Conservation (phyloP, 345 rosid species). For the Limnanthes douglasii region DNA sequence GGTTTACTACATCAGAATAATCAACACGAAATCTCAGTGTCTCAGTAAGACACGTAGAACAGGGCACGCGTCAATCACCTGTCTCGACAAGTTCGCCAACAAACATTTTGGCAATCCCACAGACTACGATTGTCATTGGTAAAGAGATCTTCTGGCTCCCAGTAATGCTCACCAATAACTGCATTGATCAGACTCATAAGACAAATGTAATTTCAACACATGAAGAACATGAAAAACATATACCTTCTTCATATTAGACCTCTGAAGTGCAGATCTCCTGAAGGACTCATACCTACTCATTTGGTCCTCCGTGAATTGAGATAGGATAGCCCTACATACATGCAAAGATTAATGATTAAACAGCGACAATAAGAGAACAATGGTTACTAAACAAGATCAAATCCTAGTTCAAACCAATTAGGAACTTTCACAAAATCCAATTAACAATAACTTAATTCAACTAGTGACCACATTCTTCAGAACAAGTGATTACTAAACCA, state of each 20-base stretch:
- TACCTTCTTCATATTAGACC: slow-evolving; percentile 87
- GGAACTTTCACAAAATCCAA: no score
- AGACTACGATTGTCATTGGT: slow-evolving; percentile 76
- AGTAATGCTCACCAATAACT: slow-evolving; percentile 64
- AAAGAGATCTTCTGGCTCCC: slow-evolving; percentile 70
- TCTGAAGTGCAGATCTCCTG: slow-evolving; percentile 92
- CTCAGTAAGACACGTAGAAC: no score
- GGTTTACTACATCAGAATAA: no score
- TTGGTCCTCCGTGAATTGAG: slow-evolving; percentile 69
- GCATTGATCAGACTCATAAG: slow-evolving; percentile 15
- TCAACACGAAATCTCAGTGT: no score
- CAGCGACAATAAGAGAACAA: no score
- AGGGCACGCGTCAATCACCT: slow-evolving; percentile 26
- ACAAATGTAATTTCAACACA: background rate
- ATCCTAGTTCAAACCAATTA: no score
- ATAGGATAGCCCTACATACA: slow-evolving; percentile 60
- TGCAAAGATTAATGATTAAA: no score
- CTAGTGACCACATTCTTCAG: background rate
- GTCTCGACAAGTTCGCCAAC: slow-evolving; percentile 98
- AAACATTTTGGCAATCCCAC: slow-evolving; percentile 96
- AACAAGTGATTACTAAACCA: background rate
- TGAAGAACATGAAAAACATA: background rate
- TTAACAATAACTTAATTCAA: background rate
- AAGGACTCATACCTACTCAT: slow-evolving; percentile 92
- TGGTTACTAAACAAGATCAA: no score